Percentiles rank a stretch among this genome's conserved stretches.
These are phyloP conservation scores for Trichoderma sp. DNA, from an alignment of 2,329 filamentous ascomycete species.

Conservation along the genomic window DNA sequence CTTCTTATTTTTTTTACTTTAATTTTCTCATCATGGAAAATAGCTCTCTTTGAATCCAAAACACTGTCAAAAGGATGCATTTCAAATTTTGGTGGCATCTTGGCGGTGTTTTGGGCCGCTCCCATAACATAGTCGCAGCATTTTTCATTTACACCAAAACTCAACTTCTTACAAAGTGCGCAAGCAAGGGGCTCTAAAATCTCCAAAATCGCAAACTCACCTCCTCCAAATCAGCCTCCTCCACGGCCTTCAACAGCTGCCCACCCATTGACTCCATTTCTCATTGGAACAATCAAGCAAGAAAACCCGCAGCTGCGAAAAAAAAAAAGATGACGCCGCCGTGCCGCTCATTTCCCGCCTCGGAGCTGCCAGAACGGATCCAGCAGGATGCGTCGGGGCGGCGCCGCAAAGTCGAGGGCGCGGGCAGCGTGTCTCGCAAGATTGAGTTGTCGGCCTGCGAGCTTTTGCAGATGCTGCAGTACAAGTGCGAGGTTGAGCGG, in stretches of 20 bases:
- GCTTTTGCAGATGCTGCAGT: constrained; percentile 61
- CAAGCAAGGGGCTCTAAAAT: neutral
- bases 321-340: constrained; percentile 56
- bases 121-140: neutral
- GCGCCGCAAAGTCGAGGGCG: constrained; percentile 52
- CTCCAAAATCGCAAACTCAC: constrained; percentile 44
- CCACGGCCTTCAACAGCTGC: constrained; percentile 55
- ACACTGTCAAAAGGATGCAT: neutral
- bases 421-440: constrained; percentile 35
- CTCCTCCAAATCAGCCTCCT: constrained; percentile 61
- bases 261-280: constrained; percentile 48
- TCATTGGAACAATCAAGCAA: too few species aligned
- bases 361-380: constrained; percentile 51
- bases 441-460: constrained; percentile 59
- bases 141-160: neutral
- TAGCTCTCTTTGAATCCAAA: too few species aligned
- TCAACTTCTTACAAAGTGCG: neutral
- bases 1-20: neutral
- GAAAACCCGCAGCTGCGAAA: neutral
- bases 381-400: constrained; percentile 53
- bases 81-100: neutral
- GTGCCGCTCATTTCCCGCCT: constrained; percentile 55
- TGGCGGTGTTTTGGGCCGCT: neutral
- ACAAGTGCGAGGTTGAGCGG: constrained; percentile 57
- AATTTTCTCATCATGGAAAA: neutral